phyloP scores from a whole-genome alignment of 306 rosid species.

The Dryas alaskensis region DNA sequence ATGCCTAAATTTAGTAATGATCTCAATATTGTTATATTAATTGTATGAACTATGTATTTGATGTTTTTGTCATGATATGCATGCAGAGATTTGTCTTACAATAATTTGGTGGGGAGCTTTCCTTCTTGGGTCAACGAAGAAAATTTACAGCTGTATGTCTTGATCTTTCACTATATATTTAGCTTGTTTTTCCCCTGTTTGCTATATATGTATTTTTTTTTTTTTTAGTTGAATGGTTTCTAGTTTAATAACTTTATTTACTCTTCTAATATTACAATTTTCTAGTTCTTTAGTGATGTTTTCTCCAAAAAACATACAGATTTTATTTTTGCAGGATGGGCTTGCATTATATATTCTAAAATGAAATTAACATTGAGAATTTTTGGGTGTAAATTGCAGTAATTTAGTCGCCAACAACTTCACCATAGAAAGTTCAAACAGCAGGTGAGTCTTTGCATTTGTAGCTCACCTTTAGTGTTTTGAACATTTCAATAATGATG shows the following conservation, averaged over 20 bases:
- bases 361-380: slow-evolving; percentile 26
- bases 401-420: slow-evolving; percentile 80
- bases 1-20: not conserved
- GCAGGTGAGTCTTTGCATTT: slow-evolving; percentile 45
- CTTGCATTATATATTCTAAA: not conserved
- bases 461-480: not conserved
- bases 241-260: not conserved
- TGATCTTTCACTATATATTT: not conserved
- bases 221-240: not conserved
- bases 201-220: not conserved
- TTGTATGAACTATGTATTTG: not conserved
- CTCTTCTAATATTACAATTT: not conserved
- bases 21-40: not conserved
- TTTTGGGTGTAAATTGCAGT: slow-evolving; percentile 43
- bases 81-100: slow-evolving; percentile 88
- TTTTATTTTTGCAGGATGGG: not conserved
- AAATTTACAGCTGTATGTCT: slow-evolving; percentile 56
- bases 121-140: slow-evolving; percentile 66
- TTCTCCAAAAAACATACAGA: not conserved
- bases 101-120: slow-evolving; percentile 58
- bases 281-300: not conserved
- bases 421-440: slow-evolving; percentile 40
- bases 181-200: not conserved
- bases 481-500: not conserved
- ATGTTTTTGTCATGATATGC: slow-evolving; percentile 15